Percentiles rank a stretch among this genome's conserved stretches.
phyloP scores from a whole-genome alignment of 2,329 filamentous ascomycete genomes.

The Aspergillus awamori region DNA sequence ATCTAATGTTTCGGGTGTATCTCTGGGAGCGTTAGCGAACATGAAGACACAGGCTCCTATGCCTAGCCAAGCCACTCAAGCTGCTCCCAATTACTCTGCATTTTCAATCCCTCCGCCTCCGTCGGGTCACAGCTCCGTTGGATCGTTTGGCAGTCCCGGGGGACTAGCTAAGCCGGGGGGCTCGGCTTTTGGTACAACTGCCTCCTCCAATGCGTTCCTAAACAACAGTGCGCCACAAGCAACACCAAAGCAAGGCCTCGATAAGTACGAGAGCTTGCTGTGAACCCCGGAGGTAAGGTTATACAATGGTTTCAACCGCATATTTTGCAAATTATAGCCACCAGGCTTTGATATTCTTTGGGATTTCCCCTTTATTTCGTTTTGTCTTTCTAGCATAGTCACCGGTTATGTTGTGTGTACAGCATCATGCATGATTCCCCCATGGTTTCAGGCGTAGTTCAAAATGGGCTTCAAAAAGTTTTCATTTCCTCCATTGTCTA shows the following conservation, averaged over 20 bases:
- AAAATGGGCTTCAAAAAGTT: constrained; percentile 4
- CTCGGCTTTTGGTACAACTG: constrained; percentile 20
- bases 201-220: constrained; percentile 27
- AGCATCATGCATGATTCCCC: constrained; percentile 16
- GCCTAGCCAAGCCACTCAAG: constrained; percentile 21
- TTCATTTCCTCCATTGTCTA: neutral
- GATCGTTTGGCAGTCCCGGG: constrained; percentile 21
- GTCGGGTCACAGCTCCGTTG: constrained; percentile 24
- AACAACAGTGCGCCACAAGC: constrained; percentile 27
- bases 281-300: constrained; percentile 29
- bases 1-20: constrained; percentile 20
- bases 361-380: neutral
- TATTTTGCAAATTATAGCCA: constrained; percentile 6
- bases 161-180: constrained; percentile 24
- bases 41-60: constrained; percentile 26
- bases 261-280: constrained; percentile 61
- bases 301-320: constrained; percentile 5
- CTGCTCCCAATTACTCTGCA: constrained; percentile 36
- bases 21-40: constrained; percentile 30
- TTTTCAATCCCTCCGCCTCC: constrained; percentile 49
- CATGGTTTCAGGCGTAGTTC: constrained; percentile 3
- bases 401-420: constrained; percentile 11
- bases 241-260: constrained; percentile 49
- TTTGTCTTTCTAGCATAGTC: constrained; percentile 6
- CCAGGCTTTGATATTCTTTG: constrained; percentile 8